Base-by-base conservation (phyloP, 495 filamentous ascomycete genomes). In the Cetradonia linearis region DNA sequence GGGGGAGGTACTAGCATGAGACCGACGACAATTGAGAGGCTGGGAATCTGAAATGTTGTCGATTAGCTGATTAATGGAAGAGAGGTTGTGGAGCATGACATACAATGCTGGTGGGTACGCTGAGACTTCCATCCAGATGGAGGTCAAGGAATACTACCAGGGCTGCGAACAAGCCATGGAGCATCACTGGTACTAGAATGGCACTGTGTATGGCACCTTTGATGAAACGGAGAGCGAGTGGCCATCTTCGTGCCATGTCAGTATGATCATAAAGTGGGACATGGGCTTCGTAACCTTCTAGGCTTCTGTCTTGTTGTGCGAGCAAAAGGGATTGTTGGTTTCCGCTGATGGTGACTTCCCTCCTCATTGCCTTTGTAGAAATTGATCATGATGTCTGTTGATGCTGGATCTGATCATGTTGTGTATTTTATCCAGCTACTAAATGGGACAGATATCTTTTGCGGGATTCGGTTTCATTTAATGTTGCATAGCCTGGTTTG, bases 11-110 rank as follows among this genome's bases (percentile, higher is more conserved):
- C 86, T 37, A 90, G 84, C 83, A 90, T 88, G 20, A 90, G 68
- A 67, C 86, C 86, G 28, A 89, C 86, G 55, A 90, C 86, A 62
- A 90, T 90, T 25, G 84, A 87, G 2, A 90, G 71, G n/a, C 81
- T 85, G 18, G 86, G 86, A 58, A 90, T 84, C 80, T 83, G 34
- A 6, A 58, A 44, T 20, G 48, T 16, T 20, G 10, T 33, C 49
- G 57, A 30, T 58, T 50, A 40, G 30, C 6, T 20, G 42, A n/a
- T 36, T 25, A 44, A 33, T 58, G 40, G 20, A 46, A 23, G 18
- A 9, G 5, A 30, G 33, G 0, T 58, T 14, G n/a, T n/a, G 13
- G n/a, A 20, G 53, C 13, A 30, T 42, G 1, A 63, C 77, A 34
- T 71, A 83, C 84, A 62, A 89, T 88, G 63, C 72, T 83, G 55